Base-by-base conservation (phyloP, 2,329 filamentous ascomycete genomes). In the Hypomyces rosellus region DNA sequence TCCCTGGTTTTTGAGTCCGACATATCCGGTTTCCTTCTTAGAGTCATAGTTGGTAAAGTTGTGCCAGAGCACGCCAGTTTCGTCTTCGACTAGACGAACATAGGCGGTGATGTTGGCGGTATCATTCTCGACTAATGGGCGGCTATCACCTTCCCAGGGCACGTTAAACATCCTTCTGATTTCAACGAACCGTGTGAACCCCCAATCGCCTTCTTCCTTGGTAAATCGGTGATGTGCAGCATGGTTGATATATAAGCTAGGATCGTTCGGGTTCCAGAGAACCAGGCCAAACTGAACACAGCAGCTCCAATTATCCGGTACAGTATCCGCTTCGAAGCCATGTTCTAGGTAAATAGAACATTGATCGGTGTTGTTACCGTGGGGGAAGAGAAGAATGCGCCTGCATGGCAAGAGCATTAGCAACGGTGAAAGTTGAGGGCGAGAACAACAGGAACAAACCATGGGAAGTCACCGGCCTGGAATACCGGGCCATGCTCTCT, bases 1-100 rank as follows among this genome's bases (percentile, higher is more conserved):
- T 56, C 93, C 93, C 69, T 97, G 93, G 63, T 99, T 99, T 69
- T 93, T 93, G 48, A 99, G 75, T 3, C 93, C 93, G 39, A 99
- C 93, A 74, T 91, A 97, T 51, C 93, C 93, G 0, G 93, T 99
- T 71, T 96, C 91, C 66, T 93, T 95, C 73, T 97, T 99, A n/a
- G 93, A 97, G 66, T 99, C 91, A 67, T 99, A 99, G 71, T 92
- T 91, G 65, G 83, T 77, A 67, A 95, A 92, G 69, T 89, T 93
- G 71, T 95, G 89, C 89, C 89, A 95, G 52, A 95, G 66, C 4
- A 93, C 89, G 49, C 89, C 89, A 1, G 89, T 95, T 55, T 91
- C 89, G 61, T 95, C 89, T 62, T 93, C 88, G 45, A 93, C 82
- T 45, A 93, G 75, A 47, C 89, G 80, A 43, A 95, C 78, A 60